Conservation (phyloP, 768 basidiomycete genomes). For the Pisolithus sp. region DNA sequence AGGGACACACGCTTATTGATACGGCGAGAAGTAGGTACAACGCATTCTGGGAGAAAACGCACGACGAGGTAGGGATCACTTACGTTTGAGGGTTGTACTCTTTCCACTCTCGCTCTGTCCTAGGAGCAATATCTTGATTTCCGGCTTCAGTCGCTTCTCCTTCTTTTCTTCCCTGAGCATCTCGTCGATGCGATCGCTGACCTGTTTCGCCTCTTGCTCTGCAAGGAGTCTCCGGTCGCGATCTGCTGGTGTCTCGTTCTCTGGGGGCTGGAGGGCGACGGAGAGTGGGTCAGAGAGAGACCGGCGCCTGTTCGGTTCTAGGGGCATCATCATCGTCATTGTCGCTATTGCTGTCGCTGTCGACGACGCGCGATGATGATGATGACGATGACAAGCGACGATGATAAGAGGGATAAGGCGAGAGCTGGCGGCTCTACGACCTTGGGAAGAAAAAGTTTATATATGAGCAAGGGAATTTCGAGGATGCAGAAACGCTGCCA, state of each 20-base stretch:
- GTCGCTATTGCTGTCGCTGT: neutral
- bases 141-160: slow-evolving; percentile 54
- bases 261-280: slow-evolving; percentile 61
- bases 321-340: slow-evolving; percentile 19
- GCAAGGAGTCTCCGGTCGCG: slow-evolving; percentile 57
- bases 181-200: slow-evolving; percentile 75
- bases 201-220: slow-evolving; percentile 65
- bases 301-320: slow-evolving; percentile 34
- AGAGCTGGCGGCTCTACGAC: slow-evolving; percentile 13
- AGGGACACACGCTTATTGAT: neutral
- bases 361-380: neutral
- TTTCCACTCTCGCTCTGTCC: slow-evolving; percentile 90
- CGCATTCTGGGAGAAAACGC: neutral
- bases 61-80: slow-evolving; percentile 31
- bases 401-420: neutral
- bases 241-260: slow-evolving; percentile 62
- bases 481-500: slow-evolving; percentile 10
- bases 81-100: slow-evolving; percentile 84
- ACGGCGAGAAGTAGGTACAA: neutral
- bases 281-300: slow-evolving; percentile 66
- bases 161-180: slow-evolving; percentile 62
- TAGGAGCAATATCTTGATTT: slow-evolving; percentile 72
- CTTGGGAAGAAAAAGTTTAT: slow-evolving; percentile 8
- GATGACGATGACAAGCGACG: neutral
- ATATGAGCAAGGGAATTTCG: slow-evolving; percentile 6